Base-by-base conservation (phyloP, 2,329 filamentous ascomycete genomes). In the Ascochyta pisi region DNA sequence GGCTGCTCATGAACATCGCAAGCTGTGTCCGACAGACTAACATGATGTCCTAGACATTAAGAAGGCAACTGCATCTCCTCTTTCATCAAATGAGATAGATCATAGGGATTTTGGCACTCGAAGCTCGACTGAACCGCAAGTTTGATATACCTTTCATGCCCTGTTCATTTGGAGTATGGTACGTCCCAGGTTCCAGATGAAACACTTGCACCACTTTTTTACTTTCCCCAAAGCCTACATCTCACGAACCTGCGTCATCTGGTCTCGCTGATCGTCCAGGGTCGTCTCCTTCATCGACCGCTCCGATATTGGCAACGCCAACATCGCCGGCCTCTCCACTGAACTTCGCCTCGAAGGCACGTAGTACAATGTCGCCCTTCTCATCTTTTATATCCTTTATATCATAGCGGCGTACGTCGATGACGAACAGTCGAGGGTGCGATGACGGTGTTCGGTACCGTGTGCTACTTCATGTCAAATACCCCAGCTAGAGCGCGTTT, bases 251-350 rank as follows among this genome's bases (percentile, higher is more conserved):
- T 31, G 29, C 8, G 16, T 9, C 19, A 3, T 19, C 8, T n/a
- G 7, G 19, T 19, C 15, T 23, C 19, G 33, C 50, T 48, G 16
- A 48, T 34, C 23, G 8, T 6, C 6, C 23, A 64, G 57, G 62
- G 73, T 81, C 4, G 70, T 81, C n/a, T 77, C 78, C 7, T 81
- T 81, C 69, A 80, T 82, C 53, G 79, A 81, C 60, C 68, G 78
- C 23, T 70, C 64, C 51, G 76, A 76, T 50, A 73, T 76, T 39
- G 76, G 78, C 33, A 80, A 80, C 44, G 78, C 78, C 0, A 73
- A 75, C 34, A 76, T 80, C 46, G 76, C 77, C 19, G 77, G 78
- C 26, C 67, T 80, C 0, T 62, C 68, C 9, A 64, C 69, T 1
- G 75, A 79, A n/a, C 69, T 80, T 16, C 35, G 73, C 2, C 73